Conservation (phyloP, 495 filamentous ascomycete species). For the Penicillium fimorum region DNA sequence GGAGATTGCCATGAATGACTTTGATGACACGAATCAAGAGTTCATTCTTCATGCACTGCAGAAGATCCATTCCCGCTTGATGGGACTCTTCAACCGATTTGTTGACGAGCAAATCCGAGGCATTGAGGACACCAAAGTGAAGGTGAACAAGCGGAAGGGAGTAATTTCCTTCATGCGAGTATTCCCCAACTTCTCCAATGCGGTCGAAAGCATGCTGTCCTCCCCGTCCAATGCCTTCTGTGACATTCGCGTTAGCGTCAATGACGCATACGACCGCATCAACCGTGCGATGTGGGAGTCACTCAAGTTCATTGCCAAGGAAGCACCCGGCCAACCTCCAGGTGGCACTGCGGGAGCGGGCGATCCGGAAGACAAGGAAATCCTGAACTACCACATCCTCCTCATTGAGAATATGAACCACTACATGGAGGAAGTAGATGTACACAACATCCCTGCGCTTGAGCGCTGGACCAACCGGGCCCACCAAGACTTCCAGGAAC, state of each 20-base stretch:
- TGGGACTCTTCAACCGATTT: constrained; percentile 78
- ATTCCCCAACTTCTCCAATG: constrained; percentile 79
- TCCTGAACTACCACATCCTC: constrained; percentile 92
- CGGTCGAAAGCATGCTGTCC: constrained; percentile 80
- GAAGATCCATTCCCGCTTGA: constrained; percentile 73
- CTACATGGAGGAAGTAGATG: constrained; percentile 85
- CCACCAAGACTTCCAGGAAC: constrained; percentile 75
- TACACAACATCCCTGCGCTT: constrained; percentile 69
- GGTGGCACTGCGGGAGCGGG: constrained; percentile 55
- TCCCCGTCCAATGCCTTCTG: constrained; percentile 52
- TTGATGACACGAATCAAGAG: constrained; percentile 88
- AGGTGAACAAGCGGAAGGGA: constrained; percentile 96
- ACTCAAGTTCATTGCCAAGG: constrained; percentile 91
- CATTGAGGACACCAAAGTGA: constrained; percentile 98
- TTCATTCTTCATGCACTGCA: constrained; percentile 77
- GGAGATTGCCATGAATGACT: constrained; percentile 69
- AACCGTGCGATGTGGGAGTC: constrained; percentile 97
- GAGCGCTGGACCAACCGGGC: constrained; percentile 79
- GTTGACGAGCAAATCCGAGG: constrained; percentile 92
- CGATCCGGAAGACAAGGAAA: constrained; percentile 88
- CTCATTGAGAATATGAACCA: constrained; percentile 99
- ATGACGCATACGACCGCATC: constrained; percentile 83
- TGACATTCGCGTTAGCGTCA: constrained; percentile 70
- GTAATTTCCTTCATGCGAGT: constrained; percentile 92
- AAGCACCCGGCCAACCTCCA: constrained; percentile 63